Evolutionary conservation across 164 flowering plant genomes (phyloP).

Genomic region (Chimonanthus praecox): DNA sequence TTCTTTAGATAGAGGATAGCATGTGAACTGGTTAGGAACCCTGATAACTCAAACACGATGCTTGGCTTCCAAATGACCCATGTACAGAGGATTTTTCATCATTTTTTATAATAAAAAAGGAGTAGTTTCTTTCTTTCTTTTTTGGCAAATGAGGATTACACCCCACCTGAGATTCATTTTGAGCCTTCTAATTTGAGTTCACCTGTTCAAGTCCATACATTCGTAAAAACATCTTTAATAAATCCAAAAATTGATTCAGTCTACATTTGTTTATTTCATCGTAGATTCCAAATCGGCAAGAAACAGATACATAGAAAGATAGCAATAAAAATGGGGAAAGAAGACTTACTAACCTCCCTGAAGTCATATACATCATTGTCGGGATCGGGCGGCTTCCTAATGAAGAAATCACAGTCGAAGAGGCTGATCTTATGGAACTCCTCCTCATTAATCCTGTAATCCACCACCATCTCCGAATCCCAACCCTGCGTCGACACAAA

Average conservation of each 20-base stretch:
- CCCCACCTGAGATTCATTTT: too few species aligned
- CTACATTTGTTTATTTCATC: neutral
- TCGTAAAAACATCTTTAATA: too few species aligned
- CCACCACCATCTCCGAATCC: constrained; percentile 83
- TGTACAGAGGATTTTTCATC: too few species aligned
- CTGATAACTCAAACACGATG: too few species aligned
- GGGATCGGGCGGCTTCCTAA: constrained; percentile 88
- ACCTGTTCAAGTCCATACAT: too few species aligned
- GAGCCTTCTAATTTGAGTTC: too few species aligned
- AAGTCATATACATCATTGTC: constrained; percentile 86
- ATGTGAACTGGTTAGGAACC: too few species aligned
- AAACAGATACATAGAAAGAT: neutral
- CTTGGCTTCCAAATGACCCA: too few species aligned
- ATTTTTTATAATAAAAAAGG: too few species aligned
- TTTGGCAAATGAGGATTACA: too few species aligned
- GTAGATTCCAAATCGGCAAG: constrained; percentile 3
- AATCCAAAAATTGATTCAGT: neutral
- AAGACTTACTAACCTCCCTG: constrained; percentile 27
- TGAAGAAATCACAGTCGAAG: constrained; percentile 88
- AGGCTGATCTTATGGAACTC: constrained; percentile 86
- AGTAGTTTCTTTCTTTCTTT: too few species aligned
- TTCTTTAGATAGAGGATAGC: too few species aligned
- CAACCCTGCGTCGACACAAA: constrained; percentile 78
- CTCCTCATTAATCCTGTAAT: constrained; percentile 86
- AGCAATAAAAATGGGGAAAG: neutral